These are phyloP conservation scores for Chlorokybus atmophyticus DNA, from an alignment of 139 green algal genomes.

Conservation along the genomic window DNA sequence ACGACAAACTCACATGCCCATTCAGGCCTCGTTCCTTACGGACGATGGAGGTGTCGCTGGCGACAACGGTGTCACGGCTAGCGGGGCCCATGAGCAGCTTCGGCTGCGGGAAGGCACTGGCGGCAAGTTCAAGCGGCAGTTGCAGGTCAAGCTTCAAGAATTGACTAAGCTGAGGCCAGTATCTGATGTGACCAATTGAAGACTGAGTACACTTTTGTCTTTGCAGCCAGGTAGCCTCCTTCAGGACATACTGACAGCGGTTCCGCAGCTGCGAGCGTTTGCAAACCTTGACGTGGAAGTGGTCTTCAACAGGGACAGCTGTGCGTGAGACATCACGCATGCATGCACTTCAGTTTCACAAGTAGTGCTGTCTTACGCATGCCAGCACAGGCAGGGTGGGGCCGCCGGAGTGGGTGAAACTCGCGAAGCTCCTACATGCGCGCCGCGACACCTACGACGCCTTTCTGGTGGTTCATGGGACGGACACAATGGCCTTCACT, in stretches of 20 bases:
- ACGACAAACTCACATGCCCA: too few relatives aligned
- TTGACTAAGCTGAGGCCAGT: too few relatives aligned
- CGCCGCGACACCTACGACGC: conserved; percentile 10
- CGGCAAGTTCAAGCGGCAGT: conserved; percentile 26
- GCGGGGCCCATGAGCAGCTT: neutral
- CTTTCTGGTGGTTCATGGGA: conserved; percentile 29
- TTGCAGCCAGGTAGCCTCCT: conserved; percentile 33
- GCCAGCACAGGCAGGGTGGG: conserved; percentile 13
- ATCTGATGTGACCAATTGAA: too few relatives aligned
- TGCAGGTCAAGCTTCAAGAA: too few relatives aligned
- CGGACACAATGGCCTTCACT: conserved; percentile 80
- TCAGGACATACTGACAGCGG: conserved; percentile 34
- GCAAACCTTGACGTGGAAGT: conserved; percentile 54
- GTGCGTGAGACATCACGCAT: too few relatives aligned
- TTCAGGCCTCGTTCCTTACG: too few relatives aligned
- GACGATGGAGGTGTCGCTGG: too few relatives aligned
- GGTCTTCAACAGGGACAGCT: conserved; percentile 18
- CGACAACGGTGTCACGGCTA: too few relatives aligned
- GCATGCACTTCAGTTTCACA: too few relatives aligned
- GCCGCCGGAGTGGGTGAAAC: conserved; percentile 12
- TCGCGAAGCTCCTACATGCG: conserved; percentile 11
- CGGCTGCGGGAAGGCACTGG: conserved; percentile 47
- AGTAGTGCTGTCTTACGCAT: too few relatives aligned
- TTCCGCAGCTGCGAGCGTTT: conserved; percentile 66
- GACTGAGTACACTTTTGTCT: too few relatives aligned